A percentile compares a stretch with the other conserved stretches of the same genome.
Conservation (phyloP, 164 flowering plant species). For the Houttuynia cordata region DNA sequence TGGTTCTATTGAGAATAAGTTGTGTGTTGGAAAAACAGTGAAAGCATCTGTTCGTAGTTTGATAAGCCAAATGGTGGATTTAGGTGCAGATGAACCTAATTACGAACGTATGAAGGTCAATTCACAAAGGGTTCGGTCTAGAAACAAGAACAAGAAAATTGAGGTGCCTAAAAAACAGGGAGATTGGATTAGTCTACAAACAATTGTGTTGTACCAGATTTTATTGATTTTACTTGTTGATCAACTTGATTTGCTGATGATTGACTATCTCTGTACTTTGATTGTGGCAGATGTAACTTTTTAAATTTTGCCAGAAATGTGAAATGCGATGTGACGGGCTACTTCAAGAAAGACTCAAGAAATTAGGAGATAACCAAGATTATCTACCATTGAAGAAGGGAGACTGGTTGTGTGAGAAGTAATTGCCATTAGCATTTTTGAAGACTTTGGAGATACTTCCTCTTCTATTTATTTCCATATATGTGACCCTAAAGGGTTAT, state of each 20-base stretch:
- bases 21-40: slow-evolving; percentile 27
- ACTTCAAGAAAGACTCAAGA: slow-evolving; percentile 35
- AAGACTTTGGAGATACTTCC: not conserved
- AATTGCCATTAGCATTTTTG: slow-evolving; percentile 7
- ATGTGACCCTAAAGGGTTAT: too few relatives aligned
- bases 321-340: slow-evolving; percentile 55
- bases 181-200: slow-evolving; percentile 46
- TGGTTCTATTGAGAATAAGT: slow-evolving; percentile 42
- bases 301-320: slow-evolving; percentile 65
- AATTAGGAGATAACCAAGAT: slow-evolving; percentile 40
- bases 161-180: slow-evolving; percentile 52
- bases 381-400: slow-evolving; percentile 83
- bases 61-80: slow-evolving; percentile 47
- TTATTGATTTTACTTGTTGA: too few relatives aligned
- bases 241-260: not conserved
- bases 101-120: slow-evolving; percentile 11
- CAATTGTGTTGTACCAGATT: not conserved
- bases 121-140: slow-evolving; percentile 5
- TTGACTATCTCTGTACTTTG: slow-evolving; percentile 1
- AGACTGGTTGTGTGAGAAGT: slow-evolving; percentile 87
- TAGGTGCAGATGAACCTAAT: slow-evolving; percentile 21
- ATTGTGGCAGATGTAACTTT: slow-evolving; percentile 59
- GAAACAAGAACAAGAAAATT: slow-evolving; percentile 12
- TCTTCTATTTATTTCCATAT: too few relatives aligned
- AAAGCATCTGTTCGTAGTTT: slow-evolving; percentile 57